Percentiles rank a stretch among this genome's conserved stretches.
phyloP scores from a whole-genome alignment of 108 stramenopile species.

The Schizochytrium sp. region DNA sequence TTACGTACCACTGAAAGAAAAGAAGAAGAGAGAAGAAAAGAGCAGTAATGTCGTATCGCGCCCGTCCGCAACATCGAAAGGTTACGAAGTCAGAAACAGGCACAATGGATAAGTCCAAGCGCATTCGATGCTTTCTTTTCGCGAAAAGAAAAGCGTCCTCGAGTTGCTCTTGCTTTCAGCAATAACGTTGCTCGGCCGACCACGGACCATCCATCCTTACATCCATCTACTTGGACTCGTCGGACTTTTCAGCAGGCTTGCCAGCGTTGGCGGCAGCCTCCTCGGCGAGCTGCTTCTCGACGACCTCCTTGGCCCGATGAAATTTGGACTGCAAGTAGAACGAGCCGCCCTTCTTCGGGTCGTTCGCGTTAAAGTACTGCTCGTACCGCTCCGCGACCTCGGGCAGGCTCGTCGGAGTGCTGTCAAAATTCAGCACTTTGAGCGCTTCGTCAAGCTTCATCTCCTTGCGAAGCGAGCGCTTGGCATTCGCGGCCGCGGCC shows the following conservation, averaged over 20 bases:
- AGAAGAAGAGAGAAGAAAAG: no score
- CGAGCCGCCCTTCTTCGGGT: conserved; percentile 78
- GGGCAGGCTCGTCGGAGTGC: conserved; percentile 8
- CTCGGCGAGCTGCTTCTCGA: conserved; percentile 32
- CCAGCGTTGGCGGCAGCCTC: background rate
- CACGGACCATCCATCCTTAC: no score
- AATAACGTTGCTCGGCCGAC: no score
- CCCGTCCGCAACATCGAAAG: no score
- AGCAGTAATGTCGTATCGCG: no score
- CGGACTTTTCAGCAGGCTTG: background rate
- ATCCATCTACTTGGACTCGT: background rate
- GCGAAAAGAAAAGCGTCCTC: no score
- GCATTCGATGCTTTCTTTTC: no score
- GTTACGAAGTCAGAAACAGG: no score
- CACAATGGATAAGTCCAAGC: no score
- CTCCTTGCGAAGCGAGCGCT: conserved; percentile 19
- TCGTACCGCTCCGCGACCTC: conserved; percentile 46
- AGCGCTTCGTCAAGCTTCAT: conserved; percentile 42
- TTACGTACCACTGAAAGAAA: no score
- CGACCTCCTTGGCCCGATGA: conserved; percentile 79
- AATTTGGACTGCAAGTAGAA: conserved; percentile 98
- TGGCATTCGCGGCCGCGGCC: conserved; percentile 32
- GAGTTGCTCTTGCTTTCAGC: no score
- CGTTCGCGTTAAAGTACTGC: conserved; percentile 80
- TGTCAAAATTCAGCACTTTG: conserved; percentile 47